Conservation (phyloP, 2,329 filamentous ascomycete species). For the Dactylellina cionopaga region DNA sequence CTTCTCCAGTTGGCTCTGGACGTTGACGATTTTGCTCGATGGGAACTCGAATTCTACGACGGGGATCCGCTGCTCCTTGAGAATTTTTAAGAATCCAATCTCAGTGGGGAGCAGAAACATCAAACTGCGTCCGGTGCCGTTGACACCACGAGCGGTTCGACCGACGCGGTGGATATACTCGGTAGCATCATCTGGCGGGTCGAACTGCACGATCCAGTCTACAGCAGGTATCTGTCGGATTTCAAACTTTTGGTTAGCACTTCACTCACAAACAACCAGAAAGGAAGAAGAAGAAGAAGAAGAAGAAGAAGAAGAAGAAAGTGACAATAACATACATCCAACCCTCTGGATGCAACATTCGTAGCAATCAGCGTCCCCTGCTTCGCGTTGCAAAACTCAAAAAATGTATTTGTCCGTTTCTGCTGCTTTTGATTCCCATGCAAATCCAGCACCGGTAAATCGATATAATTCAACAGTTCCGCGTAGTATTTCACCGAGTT, state of each 20-base stretch:
- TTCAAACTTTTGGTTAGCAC: too few relatives aligned
- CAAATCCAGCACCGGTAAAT: conserved; percentile 84
- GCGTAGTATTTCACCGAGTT: conserved; percentile 95
- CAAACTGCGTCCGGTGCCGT: conserved; percentile 74
- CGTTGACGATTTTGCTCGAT: conserved; percentile 86
- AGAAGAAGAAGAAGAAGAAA: too few relatives aligned
- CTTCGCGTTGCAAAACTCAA: conserved; percentile 89
- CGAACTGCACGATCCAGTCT: conserved; percentile 96
- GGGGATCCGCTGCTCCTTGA: conserved; percentile 90
- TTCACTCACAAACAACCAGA: too few relatives aligned
- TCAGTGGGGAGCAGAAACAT: conserved; percentile 94
- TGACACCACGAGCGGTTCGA: conserved; percentile 76
- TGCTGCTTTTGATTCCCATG: conserved; percentile 99
- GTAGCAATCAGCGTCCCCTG: conserved; percentile 93
- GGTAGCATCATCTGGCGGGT: conserved; percentile 87
- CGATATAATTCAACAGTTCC: conserved; percentile 96
- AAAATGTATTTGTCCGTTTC: conserved; percentile 98
- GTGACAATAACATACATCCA: conserved; percentile 78
- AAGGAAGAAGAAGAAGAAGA: too few relatives aligned
- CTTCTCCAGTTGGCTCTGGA: conserved; percentile 91
- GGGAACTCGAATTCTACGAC: conserved; percentile 97
- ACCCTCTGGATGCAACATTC: conserved; percentile 91
- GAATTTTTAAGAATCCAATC: conserved; percentile 87
- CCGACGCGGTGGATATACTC: conserved; percentile 97
- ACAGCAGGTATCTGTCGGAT: conserved; percentile 88